These are phyloP conservation scores for Phytopythium chamaehyphon DNA, from an alignment of 352 stramenopile species.

Conservation along the genomic window DNA sequence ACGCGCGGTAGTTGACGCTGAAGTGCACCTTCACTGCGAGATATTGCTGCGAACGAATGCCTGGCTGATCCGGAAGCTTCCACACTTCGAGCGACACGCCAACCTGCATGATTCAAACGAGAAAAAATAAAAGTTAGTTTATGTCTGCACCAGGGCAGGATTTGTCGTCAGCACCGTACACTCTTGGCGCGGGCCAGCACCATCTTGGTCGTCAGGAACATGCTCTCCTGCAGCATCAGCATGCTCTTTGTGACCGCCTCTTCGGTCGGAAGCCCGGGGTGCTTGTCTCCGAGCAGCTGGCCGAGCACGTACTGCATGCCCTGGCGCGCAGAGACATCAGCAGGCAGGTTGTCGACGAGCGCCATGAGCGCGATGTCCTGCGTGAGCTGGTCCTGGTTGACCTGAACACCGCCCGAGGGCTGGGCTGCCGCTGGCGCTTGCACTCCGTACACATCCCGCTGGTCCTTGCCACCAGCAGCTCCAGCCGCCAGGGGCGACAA, in stretches of 20 bases:
- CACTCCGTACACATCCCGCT: slow-evolving; percentile 27
- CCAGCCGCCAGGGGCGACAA: slow-evolving; percentile 10
- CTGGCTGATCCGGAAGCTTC: slow-evolving; percentile 29
- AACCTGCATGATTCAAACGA: slow-evolving; percentile 15
- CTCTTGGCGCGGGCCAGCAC: slow-evolving; percentile 47
- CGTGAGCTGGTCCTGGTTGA: slow-evolving; percentile 58
- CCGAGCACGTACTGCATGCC: slow-evolving; percentile 70
- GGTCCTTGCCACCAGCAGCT: slow-evolving; percentile 40
- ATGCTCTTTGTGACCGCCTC: slow-evolving; percentile 59
- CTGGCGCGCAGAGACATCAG: slow-evolving; percentile 49
- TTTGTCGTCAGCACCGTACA: slow-evolving; percentile 17
- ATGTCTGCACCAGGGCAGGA: not conserved
- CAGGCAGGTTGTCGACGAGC: slow-evolving; percentile 66
- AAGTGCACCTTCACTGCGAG: slow-evolving; percentile 73
- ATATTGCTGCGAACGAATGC: slow-evolving; percentile 38
- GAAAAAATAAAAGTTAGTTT: not conserved
- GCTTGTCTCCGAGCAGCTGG: slow-evolving; percentile 70
- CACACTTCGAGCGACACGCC: slow-evolving; percentile 67
- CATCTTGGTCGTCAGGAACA: slow-evolving; percentile 70
- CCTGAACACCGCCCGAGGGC: slow-evolving; percentile 7
- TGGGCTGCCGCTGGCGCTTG: slow-evolving; percentile 1
- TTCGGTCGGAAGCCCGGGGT: slow-evolving; percentile 45
- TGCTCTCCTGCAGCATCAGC: slow-evolving; percentile 62
- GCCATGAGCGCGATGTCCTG: slow-evolving; percentile 74
- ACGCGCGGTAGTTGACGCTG: slow-evolving; percentile 67